Evolutionary conservation across 2,329 filamentous ascomycete genomes (phyloP).

Genomic region (Chrysoporthe cubensis): DNA sequence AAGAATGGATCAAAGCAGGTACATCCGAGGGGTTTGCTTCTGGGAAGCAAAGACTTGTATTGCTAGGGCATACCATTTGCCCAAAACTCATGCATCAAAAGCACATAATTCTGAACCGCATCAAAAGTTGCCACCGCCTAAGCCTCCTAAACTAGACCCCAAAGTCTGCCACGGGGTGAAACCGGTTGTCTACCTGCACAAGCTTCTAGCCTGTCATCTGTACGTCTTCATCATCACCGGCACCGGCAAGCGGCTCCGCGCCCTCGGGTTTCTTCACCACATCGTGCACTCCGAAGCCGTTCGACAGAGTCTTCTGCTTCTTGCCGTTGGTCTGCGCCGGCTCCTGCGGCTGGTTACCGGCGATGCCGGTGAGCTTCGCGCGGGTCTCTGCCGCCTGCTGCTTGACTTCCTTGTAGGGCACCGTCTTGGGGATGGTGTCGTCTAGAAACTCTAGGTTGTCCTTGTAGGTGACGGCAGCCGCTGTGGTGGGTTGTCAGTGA

Average conservation of each 20-base stretch:
- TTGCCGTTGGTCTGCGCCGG: conserved; percentile 39
- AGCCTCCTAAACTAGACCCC: not conserved
- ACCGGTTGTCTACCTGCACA: not conserved
- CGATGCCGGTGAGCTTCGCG: conserved; percentile 47
- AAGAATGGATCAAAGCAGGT: conserved; percentile 55
- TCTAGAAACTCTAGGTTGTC: conserved; percentile 95
- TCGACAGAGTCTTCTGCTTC: conserved; percentile 40
- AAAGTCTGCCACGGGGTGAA: not conserved
- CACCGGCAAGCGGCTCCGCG: conserved; percentile 42
- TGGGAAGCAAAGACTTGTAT: not conserved
- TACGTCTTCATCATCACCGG: conserved; percentile 51
- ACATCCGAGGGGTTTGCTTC: not conserved
- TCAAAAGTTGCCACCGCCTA: not conserved
- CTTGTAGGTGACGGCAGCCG: conserved; percentile 81
- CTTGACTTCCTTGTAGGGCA: conserved; percentile 79
- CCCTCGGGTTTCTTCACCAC: conserved; percentile 35
- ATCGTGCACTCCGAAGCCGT: conserved; percentile 38
- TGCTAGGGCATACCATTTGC: not conserved
- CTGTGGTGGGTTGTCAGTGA: conserved; percentile 47
- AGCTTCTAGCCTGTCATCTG: conserved; percentile 54
- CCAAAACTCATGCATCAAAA: not conserved
- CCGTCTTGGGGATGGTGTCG: conserved; percentile 87
- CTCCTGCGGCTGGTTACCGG: conserved; percentile 33
- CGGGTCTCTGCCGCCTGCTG: conserved; percentile 58
- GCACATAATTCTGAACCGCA: not conserved